phyloP scores from a whole-genome alignment of 1,139 yeast species.

The Candida frijolesensis region DNA sequence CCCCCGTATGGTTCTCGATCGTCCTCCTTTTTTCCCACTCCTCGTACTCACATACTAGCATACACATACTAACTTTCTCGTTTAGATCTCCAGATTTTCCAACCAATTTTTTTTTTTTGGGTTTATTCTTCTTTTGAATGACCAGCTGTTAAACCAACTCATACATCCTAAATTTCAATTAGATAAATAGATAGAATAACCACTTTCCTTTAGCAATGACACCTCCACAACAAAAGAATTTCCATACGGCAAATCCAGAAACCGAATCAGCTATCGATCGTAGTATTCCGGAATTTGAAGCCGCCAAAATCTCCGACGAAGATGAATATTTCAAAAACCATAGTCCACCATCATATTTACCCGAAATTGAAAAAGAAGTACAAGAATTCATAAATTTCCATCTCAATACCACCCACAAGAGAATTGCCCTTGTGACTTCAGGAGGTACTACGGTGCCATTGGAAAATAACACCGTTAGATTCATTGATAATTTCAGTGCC shows the following conservation, averaged over 20 bases:
- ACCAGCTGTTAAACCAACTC: not conserved
- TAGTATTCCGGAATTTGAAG: conserved; percentile 71
- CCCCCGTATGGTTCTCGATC: not conserved
- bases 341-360: conserved; percentile 72
- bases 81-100: conserved; percentile 1
- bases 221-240: conserved; percentile 24
- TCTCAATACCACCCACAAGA: conserved; percentile 36
- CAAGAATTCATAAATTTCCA: conserved; percentile 59
- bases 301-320: conserved; percentile 75
- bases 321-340: conserved; percentile 72
- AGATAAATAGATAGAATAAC: too few relatives aligned
- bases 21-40: too few relatives aligned
- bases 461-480: conserved; percentile 93
- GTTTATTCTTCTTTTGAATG: not conserved
- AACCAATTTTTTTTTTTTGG: not conserved
- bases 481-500: conserved; percentile 95
- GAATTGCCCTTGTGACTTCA: conserved; percentile 80
- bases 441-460: conserved; percentile 99
- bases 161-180: not conserved
- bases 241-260: conserved; percentile 71
- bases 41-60: too few relatives aligned
- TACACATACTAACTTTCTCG: too few relatives aligned
- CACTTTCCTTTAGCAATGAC: conserved; percentile 9
- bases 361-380: conserved; percentile 59
- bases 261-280: conserved; percentile 79